Conservation (phyloP, 345 rosid genomes). For the Populus deltoides region DNA sequence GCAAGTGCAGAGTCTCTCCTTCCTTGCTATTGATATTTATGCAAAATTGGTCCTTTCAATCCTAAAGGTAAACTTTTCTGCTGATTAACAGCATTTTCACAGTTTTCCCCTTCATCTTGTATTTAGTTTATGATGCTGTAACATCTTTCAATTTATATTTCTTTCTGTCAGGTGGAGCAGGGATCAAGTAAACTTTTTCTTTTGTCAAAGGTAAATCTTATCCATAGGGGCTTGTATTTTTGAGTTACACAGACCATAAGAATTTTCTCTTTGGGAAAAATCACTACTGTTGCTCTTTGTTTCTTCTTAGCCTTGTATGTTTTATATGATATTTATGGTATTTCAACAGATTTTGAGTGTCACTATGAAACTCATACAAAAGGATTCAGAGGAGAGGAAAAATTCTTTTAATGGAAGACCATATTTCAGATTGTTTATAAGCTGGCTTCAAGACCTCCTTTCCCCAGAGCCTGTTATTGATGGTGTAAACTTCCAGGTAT, state of each 20-base stretch:
- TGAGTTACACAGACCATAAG: neutral
- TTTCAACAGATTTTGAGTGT: constrained; percentile 62
- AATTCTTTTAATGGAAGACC: constrained; percentile 60
- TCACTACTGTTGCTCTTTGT: neutral
- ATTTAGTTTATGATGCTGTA: neutral
- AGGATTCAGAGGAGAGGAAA: constrained; percentile 85
- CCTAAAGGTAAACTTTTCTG: constrained; percentile 35
- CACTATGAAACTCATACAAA: constrained; percentile 71
- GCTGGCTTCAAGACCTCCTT: constrained; percentile 74
- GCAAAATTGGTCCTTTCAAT: constrained; percentile 74
- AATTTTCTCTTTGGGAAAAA: neutral
- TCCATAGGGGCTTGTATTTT: neutral
- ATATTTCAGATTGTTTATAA: constrained; percentile 70
- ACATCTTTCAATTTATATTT: neutral
- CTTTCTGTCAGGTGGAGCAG: constrained; percentile 65
- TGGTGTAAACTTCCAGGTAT: constrained; percentile 77
- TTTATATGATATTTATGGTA: constrained; percentile 10
- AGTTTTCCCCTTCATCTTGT: neutral
- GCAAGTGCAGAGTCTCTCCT: constrained; percentile 66
- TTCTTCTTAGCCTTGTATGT: neutral
- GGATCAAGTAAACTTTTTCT: constrained; percentile 65
- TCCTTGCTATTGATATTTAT: constrained; percentile 81
- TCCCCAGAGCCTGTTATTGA: constrained; percentile 61
- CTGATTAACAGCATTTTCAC: neutral
- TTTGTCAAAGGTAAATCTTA: constrained; percentile 57